A percentile compares a stretch with the other conserved stretches of the same genome.
Conservation (phyloP, 768 basidiomycete species). For the Amanita pallidorosea region DNA sequence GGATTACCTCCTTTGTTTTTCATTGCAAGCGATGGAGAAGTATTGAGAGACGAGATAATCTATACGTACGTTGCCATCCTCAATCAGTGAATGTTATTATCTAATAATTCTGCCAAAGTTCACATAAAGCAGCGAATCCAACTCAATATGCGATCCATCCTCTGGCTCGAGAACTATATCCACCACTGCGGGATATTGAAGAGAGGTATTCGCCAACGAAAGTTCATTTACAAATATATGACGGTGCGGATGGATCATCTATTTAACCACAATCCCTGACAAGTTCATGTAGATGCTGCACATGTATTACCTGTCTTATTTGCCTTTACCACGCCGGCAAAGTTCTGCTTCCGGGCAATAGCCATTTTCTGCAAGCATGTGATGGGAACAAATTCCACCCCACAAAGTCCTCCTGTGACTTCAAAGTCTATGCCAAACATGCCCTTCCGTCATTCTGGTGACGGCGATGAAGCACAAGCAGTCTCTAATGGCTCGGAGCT, state of each 20-base stretch:
- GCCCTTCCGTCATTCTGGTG: neutral
- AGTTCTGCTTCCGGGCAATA: conserved; percentile 72
- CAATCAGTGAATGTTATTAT: neutral
- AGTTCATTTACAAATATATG: conserved; percentile 90
- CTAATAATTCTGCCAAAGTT: conserved; percentile 29
- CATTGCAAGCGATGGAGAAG: conserved; percentile 84
- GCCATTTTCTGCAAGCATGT: conserved; percentile 61
- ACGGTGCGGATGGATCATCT: conserved; percentile 39
- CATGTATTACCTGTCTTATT: conserved; percentile 70
- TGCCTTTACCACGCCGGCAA: conserved; percentile 66
- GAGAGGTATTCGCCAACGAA: conserved; percentile 47
- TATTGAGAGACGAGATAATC: conserved; percentile 84
- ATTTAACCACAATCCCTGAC: conserved; percentile 11
- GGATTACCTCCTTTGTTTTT: conserved; percentile 83
- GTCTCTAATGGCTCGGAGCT: neutral
- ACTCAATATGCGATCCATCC: conserved; percentile 45
- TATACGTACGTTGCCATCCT: conserved; percentile 45
- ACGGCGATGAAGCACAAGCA: neutral
- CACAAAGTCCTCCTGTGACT: conserved; percentile 9
- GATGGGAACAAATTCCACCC: conserved; percentile 32
- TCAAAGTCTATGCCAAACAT: conserved; percentile 7
- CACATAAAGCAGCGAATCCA: conserved; percentile 88
- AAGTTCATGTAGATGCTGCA: conserved; percentile 39
- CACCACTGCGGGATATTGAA: conserved; percentile 45
- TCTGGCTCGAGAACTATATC: conserved; percentile 39